Conservation (phyloP, 1,284 basidiomycete species). For the Ceratobasidium sp. region DNA sequence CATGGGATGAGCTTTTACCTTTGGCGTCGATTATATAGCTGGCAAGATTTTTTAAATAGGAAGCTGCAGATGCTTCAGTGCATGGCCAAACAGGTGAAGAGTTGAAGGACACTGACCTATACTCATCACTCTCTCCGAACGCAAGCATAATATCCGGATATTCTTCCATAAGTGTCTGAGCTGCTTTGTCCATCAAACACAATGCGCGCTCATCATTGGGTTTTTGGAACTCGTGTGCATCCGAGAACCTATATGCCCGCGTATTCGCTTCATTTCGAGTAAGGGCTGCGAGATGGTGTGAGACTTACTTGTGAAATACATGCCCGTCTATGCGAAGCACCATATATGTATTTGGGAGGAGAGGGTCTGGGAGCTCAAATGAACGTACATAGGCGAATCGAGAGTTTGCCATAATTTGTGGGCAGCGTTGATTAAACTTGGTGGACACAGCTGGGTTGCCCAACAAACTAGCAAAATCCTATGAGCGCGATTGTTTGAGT, state of each 20-base stretch:
- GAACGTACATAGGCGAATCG: slow-evolving; percentile 92
- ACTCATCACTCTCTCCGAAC: slow-evolving; percentile 98
- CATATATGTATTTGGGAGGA: slow-evolving; percentile 89
- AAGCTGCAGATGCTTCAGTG: slow-evolving; percentile 70
- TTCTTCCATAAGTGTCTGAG: slow-evolving; percentile 84
- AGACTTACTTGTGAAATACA: slow-evolving; percentile 88
- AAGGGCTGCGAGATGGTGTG: slow-evolving; percentile 18
- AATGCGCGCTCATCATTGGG: slow-evolving; percentile 93
- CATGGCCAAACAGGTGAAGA: background rate
- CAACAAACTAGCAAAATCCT: no score
- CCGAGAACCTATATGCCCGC: slow-evolving; percentile 79
- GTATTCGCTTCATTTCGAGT: slow-evolving; percentile 40
- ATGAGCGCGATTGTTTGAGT: no score
- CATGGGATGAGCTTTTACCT: slow-evolving; percentile 58
- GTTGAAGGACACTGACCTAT: slow-evolving; percentile 74
- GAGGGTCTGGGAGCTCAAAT: slow-evolving; percentile 90
- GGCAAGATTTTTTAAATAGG: slow-evolving; percentile 81
- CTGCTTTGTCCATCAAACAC: slow-evolving; percentile 93
- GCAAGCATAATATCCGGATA: slow-evolving; percentile 87
- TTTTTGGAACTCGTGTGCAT: slow-evolving; percentile 85
- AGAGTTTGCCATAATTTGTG: slow-evolving; percentile 84
- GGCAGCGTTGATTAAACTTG: background rate
- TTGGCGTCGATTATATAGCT: slow-evolving; percentile 86
- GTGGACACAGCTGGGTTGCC: background rate
- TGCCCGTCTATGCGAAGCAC: slow-evolving; percentile 94